Conservation (phyloP, 805 yeast genomes). For the Saturnispora kantuleensis region DNA sequence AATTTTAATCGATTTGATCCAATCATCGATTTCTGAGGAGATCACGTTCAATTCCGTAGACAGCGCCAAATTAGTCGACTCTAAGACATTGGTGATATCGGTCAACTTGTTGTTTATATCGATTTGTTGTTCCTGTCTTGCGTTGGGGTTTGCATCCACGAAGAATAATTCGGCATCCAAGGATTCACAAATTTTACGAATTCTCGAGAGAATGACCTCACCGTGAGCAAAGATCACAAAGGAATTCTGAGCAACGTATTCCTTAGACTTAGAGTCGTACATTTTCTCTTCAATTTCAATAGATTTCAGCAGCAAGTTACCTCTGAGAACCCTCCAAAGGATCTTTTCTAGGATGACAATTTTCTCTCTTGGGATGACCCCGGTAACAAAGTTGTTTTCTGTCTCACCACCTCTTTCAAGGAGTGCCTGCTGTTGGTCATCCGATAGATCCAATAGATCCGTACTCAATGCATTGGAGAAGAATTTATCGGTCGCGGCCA, state of each 20-base stretch:
- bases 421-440: slow-evolving; percentile 26
- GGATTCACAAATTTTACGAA: slow-evolving; percentile 78
- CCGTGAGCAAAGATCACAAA: slow-evolving; percentile 94
- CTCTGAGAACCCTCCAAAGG: slow-evolving; percentile 87
- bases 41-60: slow-evolving; percentile 58
- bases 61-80: slow-evolving; percentile 42
- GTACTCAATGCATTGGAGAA: slow-evolving; percentile 24
- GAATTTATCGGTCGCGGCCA: slow-evolving; percentile 40
- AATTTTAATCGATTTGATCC: slow-evolving; percentile 45
- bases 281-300: slow-evolving; percentile 63
- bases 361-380: slow-evolving; percentile 69
- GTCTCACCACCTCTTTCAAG: slow-evolving; percentile 30
- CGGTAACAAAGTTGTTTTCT: slow-evolving; percentile 53
- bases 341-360: slow-evolving; percentile 68
- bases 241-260: slow-evolving; percentile 60
- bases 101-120: slow-evolving; percentile 42
- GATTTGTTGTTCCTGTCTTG: slow-evolving; percentile 30
- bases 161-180: slow-evolving; percentile 72
- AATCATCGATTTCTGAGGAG: slow-evolving; percentile 47
- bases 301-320: slow-evolving; percentile 74
- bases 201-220: slow-evolving; percentile 55
- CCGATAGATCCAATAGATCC: slow-evolving; percentile 23
- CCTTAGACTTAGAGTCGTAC: slow-evolving; percentile 49
- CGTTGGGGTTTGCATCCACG: slow-evolving; percentile 36
- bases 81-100: slow-evolving; percentile 41